Conservation (phyloP, 176 grass and related monocot species). For the Oryza meyeriana region DNA sequence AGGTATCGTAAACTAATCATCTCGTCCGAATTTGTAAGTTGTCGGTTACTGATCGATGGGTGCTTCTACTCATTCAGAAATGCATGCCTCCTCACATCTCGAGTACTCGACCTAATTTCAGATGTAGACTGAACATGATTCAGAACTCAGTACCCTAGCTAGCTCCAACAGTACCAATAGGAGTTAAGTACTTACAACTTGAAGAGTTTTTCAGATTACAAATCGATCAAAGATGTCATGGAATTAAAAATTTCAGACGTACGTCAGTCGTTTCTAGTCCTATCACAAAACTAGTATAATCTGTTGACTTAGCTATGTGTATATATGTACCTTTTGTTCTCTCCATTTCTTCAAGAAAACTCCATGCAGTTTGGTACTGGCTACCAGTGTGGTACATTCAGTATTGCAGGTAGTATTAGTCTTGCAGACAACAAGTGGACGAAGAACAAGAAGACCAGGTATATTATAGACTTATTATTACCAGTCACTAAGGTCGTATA, state of each 20-base stretch:
- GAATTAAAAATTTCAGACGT: neutral
- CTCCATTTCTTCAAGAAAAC: slow-evolving; percentile 41
- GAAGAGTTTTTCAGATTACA: neutral
- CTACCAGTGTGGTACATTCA: neutral
- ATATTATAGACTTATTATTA: slow-evolving; percentile 12
- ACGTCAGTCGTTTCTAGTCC: neutral
- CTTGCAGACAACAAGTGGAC: neutral
- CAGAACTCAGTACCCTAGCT: neutral
- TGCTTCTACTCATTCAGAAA: neutral
- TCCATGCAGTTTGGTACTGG: slow-evolving; percentile 15
- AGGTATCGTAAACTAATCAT: neutral
- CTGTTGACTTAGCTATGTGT: neutral
- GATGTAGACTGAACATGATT: slow-evolving; percentile 15
- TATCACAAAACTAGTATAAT: neutral
- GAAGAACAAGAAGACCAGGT: neutral
- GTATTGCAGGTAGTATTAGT: neutral
- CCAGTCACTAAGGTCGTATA: neutral
- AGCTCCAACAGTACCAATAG: neutral
- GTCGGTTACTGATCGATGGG: slow-evolving; percentile 29
- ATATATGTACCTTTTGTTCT: neutral
- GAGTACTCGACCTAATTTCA: neutral
- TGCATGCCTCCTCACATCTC: neutral
- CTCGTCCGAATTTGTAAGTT: neutral
- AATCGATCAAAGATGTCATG: neutral
- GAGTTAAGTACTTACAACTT: neutral